Base-by-base conservation (phyloP, 371 early-diverging fungal species). In the Coemansia sp. region DNA sequence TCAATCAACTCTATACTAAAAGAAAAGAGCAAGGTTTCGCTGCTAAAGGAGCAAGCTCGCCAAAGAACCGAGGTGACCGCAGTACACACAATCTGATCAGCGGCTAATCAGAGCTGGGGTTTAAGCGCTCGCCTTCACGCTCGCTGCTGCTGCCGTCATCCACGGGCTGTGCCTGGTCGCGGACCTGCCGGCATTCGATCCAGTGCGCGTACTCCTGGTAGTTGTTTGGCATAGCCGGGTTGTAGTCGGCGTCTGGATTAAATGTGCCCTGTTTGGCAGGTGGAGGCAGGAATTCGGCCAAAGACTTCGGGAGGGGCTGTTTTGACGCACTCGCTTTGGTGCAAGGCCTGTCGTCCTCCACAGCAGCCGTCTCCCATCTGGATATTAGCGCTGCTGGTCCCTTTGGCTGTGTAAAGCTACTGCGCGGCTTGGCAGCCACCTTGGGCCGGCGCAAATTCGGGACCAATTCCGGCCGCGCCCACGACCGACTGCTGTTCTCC, bases 391-490 rank as follows among this genome's bases (percentile, higher is more conserved):
- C 36, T 37, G 47, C 47, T 9, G 69, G 64, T 50, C 64, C 53
- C 34, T 68, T 51, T 55, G 47, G 14, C 37, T 58, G 12, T 7
- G 29, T 37, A 36, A 31, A 5, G 51, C 39, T 5, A 48, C 49
- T 11, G 36, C 31, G 40, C 10, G 56, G 46, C 37, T 55, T 62
- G 38, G 52, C 40, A 18, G 66, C 11, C 34, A 61, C 14, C 29
- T 47, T 57, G 24, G 66, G 64, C 29, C 57, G 68, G 31, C 69
- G 69, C 51, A 69, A 42, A 44, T 69, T 69, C 31, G 72, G 72
- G 18, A 54, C 54, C 40, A 68, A 59, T 42, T 58, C 64, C 14
- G 72, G 60, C 1, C 48, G 38, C 3, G 57, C 63, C 69, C 72
- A 66, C 29, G 67, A 39, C 47, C 40, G 34, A n/a, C 38, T n/a